Conservation (phyloP, 305 asterid species). For the Solanum chacoense region DNA sequence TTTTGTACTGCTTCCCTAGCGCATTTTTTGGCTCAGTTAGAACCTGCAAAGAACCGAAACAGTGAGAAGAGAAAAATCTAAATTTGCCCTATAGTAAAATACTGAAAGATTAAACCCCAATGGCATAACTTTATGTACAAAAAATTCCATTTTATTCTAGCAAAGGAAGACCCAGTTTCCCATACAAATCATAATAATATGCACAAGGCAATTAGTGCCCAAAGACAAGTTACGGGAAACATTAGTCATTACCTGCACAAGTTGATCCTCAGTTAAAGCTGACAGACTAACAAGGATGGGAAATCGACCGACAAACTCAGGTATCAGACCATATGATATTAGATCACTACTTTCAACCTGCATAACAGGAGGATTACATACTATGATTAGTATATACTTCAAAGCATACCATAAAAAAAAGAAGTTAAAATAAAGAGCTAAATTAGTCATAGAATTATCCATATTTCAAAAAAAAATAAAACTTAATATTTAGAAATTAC, state of each 20-base stretch:
- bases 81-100: neutral
- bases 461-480: neutral
- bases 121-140: neutral
- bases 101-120: neutral
- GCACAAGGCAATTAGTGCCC: neutral
- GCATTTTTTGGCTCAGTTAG: constrained; percentile 92
- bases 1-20: constrained; percentile 82
- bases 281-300: constrained; percentile 86
- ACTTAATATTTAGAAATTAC: neutral
- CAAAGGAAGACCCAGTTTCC: neutral
- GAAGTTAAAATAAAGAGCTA: neutral
- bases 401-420: neutral
- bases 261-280: constrained; percentile 90
- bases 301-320: constrained; percentile 94
- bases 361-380: neutral
- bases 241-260: constrained; percentile 57
- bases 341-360: constrained; percentile 98
- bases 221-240: neutral
- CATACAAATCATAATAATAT: neutral
- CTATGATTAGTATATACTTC: constrained; percentile 2
- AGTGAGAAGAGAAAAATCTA: neutral
- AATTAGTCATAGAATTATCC: neutral
- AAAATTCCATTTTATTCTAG: neutral
- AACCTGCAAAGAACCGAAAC: constrained; percentile 37
- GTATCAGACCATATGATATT: constrained; percentile 88